Evolutionary conservation across 1,139 yeast genomes (phyloP).

Genomic region (Zygoascus meyerae): DNA sequence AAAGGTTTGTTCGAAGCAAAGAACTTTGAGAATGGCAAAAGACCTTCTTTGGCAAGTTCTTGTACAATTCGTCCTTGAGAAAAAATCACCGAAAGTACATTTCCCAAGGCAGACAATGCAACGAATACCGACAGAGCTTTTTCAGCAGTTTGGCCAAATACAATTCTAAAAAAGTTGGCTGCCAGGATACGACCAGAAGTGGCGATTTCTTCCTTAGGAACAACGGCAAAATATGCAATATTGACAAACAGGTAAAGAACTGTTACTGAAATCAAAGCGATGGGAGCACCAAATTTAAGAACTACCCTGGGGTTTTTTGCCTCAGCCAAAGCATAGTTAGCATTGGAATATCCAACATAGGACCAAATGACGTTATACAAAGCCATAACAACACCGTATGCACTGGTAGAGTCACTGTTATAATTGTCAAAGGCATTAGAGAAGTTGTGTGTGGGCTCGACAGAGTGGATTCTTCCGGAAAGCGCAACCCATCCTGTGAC

Average conservation of each 20-base stretch:
- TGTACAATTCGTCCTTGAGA: constrained; percentile 76
- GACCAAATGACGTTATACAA: constrained; percentile 80
- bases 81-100: constrained; percentile 69
- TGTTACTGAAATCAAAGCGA: constrained; percentile 55
- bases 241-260: constrained; percentile 63
- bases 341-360: constrained; percentile 49
- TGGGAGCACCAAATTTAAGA: constrained; percentile 65
- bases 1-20: constrained; percentile 53
- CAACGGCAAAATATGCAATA: constrained; percentile 68
- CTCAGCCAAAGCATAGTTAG: constrained; percentile 78
- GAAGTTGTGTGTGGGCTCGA: constrained; percentile 53
- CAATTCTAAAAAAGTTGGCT: constrained; percentile 64
- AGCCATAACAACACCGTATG: constrained; percentile 72
- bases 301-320: constrained; percentile 65
- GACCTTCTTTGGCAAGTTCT: constrained; percentile 67
- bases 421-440: constrained; percentile 46
- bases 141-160: constrained; percentile 65
- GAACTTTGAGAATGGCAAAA: constrained; percentile 58
- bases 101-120: constrained; percentile 70
- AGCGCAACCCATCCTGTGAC: constrained; percentile 80
- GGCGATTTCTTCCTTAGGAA: constrained; percentile 56
- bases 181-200: constrained; percentile 67
- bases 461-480: constrained; percentile 57
- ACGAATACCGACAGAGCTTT: constrained; percentile 65
- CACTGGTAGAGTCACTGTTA: constrained; percentile 44